Evolutionary conservation across 2,329 filamentous ascomycete species (phyloP).

Genomic region (Fusarium pseudograminearum): DNA sequence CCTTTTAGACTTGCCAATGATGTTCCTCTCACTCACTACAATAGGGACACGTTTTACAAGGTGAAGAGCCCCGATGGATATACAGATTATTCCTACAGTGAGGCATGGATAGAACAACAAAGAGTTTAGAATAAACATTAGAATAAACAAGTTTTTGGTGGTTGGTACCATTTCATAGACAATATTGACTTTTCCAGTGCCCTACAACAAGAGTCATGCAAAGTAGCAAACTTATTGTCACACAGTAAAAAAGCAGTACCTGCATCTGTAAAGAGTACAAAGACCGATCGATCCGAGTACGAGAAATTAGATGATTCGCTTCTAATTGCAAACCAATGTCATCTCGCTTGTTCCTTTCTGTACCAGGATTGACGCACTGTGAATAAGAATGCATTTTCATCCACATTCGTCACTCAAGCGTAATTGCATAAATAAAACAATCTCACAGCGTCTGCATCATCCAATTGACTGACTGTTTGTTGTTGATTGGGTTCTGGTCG

Average conservation of each 20-base stretch:
- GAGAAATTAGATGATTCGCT: neutral
- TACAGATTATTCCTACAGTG: conserved; percentile 44
- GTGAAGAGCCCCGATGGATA: conserved; percentile 39
- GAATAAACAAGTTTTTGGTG: neutral
- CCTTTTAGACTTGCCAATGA: conserved; percentile 38
- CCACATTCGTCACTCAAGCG: neutral
- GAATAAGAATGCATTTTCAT: neutral
- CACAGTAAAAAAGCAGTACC: too few relatives aligned
- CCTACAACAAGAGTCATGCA: too few relatives aligned
- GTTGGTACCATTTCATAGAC: too few relatives aligned
- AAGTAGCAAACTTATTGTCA: too few relatives aligned
- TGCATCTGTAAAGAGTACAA: too few relatives aligned
- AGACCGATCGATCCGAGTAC: too few relatives aligned
- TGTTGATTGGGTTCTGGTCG: neutral
- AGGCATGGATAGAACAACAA: neutral
- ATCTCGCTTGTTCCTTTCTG: neutral
- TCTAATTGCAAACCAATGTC: neutral
- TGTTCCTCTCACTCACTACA: conserved; percentile 43
- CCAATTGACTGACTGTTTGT: neutral
- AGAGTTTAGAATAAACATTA: neutral
- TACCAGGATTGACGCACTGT: neutral
- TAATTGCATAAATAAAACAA: neutral
- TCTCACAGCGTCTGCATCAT: too few relatives aligned
- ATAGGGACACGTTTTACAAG: conserved; percentile 48
- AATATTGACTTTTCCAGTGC: too few relatives aligned